Base-by-base conservation (phyloP, 306 rosid genomes). In the Dryas alaskensis region DNA sequence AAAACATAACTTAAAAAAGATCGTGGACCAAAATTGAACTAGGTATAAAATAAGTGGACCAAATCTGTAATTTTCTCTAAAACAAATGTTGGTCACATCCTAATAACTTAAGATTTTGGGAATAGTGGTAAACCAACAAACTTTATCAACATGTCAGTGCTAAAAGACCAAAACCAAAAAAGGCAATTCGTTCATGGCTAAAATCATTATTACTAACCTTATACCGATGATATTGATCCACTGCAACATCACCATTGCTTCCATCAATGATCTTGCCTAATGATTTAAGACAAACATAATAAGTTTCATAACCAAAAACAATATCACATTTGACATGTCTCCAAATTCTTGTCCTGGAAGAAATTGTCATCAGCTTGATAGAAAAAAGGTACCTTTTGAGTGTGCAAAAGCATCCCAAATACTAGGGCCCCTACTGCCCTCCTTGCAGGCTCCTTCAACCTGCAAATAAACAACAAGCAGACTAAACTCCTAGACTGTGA, bases 331-430 rank as follows among this genome's bases (percentile, higher is more conserved):
- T 9, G 49, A 52, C 4, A 16, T 3, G 31, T 16, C 6, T 0
- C 51, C 3, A 69, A 13, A 69, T 39, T 55, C 7, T 5, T 62
- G 50, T 69, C 47, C 61, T 51, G 4, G 49, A 68, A 68, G n/a
- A 50, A 43, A 31, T 12, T 50, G 11, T 68, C 73, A 68, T 40
- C 31, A 69, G 73, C 52, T 53, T 19, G 10, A 40, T 52, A 67
- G 13, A 14, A 67, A 43, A 44, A 31, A 50, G 10, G 58, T 76
- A 91, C 98, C 97, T 63, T 84, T 75, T 13, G 74, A 76, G 78
- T 91, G 93, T 66, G 97, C 37, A 84, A 93, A 93, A 57, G 89
- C 92, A 85, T 93, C 96, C 97, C 97, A 91, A 72, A 91, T 91
- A 67, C 97, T 73, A 59, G 96, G 86, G 75, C 97, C 97, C 84